Base-by-base conservation (phyloP, 164 flowering plant species). In the Macadamia tetraphylla region DNA sequence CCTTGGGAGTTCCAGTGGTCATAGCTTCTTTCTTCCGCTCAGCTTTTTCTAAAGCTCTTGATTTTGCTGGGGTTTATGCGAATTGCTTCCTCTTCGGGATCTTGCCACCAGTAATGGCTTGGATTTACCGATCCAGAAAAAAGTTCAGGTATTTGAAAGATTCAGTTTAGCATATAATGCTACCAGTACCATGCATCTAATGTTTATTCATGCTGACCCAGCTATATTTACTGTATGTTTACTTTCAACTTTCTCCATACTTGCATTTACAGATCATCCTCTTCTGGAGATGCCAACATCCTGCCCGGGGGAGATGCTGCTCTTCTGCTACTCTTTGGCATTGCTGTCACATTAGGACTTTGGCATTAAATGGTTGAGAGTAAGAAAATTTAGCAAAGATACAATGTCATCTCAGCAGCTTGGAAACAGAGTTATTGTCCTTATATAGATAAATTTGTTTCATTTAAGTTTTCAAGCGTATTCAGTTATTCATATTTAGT, bases 61-160 rank as follows among this genome's bases (percentile, higher is more conserved):
- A 88, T 71, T 86, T 79, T 81, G 86, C 92, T 63, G 92, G 92
- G 60, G 74, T 88, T 31, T 88, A 88, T 75, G 90, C 90, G 12
- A 86, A 88, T 55, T 86, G 90, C 76, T 88, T 88, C 76, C 80
- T 88, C 65, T 88, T 86, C 73, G 88, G 92, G 63, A 69, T 86
- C 62, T 82, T 88, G 67, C 92, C 90, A 67, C 90, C 92, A 10
- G 71, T 73, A 30, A 83, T 85, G 90, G 80, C 87, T 35, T 85
- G 81, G 77, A 78, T 83, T 66, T 79, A 83, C 65, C 79, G 83
- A 31, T 77, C 83, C 60, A 75, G 80, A 72, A 82, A 75, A 67
- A 80, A 76, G 72, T 42, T 52, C 71, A 81, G 88, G 88, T 83
- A 84, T 58, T 58, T 14, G 58, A 18, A 2, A 6, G 12, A 60